Percentiles rank a stretch among this genome's conserved stretches.
Evolutionary conservation across 2,329 filamentous ascomycete genomes (phyloP).

Genomic region (Acephala macrosclerotiorum): DNA sequence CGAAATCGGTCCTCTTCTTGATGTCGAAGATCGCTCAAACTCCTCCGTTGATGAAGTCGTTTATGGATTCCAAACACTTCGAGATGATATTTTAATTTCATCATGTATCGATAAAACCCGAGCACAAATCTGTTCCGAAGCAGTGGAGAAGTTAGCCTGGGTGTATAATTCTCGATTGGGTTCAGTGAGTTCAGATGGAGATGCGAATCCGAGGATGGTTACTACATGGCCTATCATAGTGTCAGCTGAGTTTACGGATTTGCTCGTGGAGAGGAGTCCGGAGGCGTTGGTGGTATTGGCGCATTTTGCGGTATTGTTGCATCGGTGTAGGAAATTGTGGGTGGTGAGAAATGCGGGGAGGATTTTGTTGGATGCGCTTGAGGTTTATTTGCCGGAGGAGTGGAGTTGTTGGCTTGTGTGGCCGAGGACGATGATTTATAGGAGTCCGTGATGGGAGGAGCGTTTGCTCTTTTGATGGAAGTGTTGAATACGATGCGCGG

Average conservation of each 20-base stretch:
- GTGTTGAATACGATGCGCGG: background rate
- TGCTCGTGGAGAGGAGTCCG: constrained; percentile 43
- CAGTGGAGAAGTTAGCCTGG: constrained; percentile 28
- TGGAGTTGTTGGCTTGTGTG: constrained; percentile 27
- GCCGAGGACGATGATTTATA: constrained; percentile 14
- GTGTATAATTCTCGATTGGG: constrained; percentile 27
- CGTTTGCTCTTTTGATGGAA: background rate
- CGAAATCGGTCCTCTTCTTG: constrained; percentile 36
- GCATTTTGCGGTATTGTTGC: constrained; percentile 47
- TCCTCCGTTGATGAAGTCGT: constrained; percentile 22
- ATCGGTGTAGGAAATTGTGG: constrained; percentile 38
- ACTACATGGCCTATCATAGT: constrained; percentile 48
- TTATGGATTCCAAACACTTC: constrained; percentile 9
- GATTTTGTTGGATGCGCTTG: constrained; percentile 35
- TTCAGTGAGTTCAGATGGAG: background rate
- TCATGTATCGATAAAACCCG: background rate
- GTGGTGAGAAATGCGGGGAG: constrained; percentile 36
- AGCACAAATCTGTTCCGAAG: background rate
- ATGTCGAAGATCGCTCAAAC: constrained; percentile 14
- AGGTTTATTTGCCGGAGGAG: constrained; percentile 28
- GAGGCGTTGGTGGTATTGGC: constrained; percentile 48
- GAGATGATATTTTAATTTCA: background rate
- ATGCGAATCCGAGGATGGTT: constrained; percentile 27
- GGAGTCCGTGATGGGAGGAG: background rate
- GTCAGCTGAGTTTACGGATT: constrained; percentile 41